Base-by-base conservation (phyloP, 495 filamentous ascomycete genomes). In the Penicillium silybi region DNA sequence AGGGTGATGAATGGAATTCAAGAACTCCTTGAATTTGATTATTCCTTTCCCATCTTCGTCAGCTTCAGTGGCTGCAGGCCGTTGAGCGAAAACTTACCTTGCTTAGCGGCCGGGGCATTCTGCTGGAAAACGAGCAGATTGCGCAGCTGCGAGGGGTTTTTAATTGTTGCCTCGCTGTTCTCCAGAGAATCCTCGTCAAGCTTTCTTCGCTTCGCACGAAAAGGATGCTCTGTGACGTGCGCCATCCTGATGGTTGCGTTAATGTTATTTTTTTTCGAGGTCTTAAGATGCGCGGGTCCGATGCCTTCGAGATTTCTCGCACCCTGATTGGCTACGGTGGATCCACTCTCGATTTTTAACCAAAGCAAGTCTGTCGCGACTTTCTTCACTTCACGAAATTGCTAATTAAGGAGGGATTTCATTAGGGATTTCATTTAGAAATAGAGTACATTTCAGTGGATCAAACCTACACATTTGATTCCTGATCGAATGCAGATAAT, bases 21-120 rank as follows among this genome's bases (percentile, higher is more conserved):
- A 77, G 48, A 92, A 88, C 15, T 76, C 70, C 61, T 92, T 93
- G 69, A 96, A 87, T 22, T 80, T 84, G 50, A 83, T 79, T 1
- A 95, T 76, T 16, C 82, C 89, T 93, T 41, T 9, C 4, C 6
- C 8, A 2, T 41, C 17, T 3, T 6, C 27, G 27, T 50, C 22
- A 50, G 17, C 20, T 22, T 19, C 1, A 9, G 18, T 10, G 10
- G 13, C 42, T 6, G 25, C 15, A 35, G 16, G 11, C 29, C 8
- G 38, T 23, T 51, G 29, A 23, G 26, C n/a, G 17, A 16, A 22
- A 27, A 64, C 77, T 53, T 69, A 89, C 87, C 84, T 75, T 87
- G 82, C 59, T 82, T 84, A 54, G 80, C 71, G 52, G 78, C 58
- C 18, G 60, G 71, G 43, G 75, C 67, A 59, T 89, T 82, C 62